Percentiles rank a stretch among this genome's conserved stretches.
phyloP scores from a whole-genome alignment of 768 basidiomycete species.

The Lyophyllum atratum region DNA sequence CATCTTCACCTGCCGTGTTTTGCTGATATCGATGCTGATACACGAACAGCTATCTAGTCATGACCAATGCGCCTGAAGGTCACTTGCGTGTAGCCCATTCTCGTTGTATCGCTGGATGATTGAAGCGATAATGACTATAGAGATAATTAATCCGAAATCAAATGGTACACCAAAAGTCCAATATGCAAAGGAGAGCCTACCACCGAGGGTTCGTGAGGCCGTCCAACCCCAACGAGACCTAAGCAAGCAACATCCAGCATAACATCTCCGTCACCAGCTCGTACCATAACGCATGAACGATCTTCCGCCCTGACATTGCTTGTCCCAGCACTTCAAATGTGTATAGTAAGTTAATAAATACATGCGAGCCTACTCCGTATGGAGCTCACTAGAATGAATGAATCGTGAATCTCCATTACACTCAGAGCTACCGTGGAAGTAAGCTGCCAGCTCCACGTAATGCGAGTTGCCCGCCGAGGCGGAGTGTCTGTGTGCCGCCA shows the following conservation, averaged over 20 bases:
- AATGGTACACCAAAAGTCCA: neutral
- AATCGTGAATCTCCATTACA: neutral
- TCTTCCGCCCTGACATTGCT: neutral
- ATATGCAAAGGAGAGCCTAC: neutral
- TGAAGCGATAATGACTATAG: neutral
- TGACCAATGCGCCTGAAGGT: no score
- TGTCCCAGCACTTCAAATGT: neutral
- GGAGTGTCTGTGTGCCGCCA: slow-evolving; percentile 79
- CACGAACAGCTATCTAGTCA: no score
- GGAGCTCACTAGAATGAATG: neutral
- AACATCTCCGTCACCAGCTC: neutral
- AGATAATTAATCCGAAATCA: neutral
- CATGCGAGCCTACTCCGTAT: neutral
- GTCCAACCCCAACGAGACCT: neutral
- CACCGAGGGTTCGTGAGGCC: no score
- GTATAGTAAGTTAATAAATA: neutral
- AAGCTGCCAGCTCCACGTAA: slow-evolving; percentile 83
- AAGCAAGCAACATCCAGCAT: neutral
- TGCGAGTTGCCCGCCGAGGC: slow-evolving; percentile 78
- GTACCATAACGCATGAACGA: neutral
- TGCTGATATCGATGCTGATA: no score
- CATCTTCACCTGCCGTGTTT: no score
- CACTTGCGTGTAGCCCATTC: no score
- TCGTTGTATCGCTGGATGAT: neutral
- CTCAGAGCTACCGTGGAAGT: slow-evolving; percentile 60